Percentiles rank a stretch among this genome's conserved stretches.
Evolutionary conservation across 768 basidiomycete species (phyloP).

Genomic region (Boletellus ananas): DNA sequence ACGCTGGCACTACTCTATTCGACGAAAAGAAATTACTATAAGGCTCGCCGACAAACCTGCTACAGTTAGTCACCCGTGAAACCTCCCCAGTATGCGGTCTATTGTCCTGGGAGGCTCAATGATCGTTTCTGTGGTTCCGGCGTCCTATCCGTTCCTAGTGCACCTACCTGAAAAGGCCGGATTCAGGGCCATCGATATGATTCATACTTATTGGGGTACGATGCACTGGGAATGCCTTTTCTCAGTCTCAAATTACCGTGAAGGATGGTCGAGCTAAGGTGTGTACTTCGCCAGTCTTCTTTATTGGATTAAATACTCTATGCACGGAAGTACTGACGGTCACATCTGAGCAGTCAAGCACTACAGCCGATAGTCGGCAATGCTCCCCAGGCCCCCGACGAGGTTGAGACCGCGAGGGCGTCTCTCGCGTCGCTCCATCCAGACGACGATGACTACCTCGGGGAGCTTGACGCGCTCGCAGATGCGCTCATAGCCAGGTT

Average conservation of each 20-base stretch:
- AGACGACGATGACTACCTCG: slow-evolving; percentile 6
- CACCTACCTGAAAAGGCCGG: neutral
- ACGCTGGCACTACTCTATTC: no score
- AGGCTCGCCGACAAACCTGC: no score
- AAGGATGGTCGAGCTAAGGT: slow-evolving; percentile 8
- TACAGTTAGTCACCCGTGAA: no score
- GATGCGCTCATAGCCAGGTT: slow-evolving; percentile 20
- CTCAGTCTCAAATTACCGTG: neutral
- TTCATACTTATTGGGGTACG: neutral
- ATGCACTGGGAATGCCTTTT: slow-evolving; percentile 24
- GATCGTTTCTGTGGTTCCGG: no score
- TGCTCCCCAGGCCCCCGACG: slow-evolving; percentile 3
- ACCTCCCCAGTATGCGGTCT: no score
- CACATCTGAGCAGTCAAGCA: neutral
- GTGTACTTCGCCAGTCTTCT: neutral
- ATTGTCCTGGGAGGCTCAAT: no score
- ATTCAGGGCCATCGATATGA: slow-evolving; percentile 19
- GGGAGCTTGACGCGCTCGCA: slow-evolving; percentile 9
- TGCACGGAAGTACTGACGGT: no score
- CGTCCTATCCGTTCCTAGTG: no score
- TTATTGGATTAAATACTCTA: neutral
- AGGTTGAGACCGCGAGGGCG: slow-evolving; percentile 11
- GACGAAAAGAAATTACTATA: no score
- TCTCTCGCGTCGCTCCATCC: slow-evolving; percentile 5
- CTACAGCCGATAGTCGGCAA: neutral